Conservation (phyloP, 176 grass and related monocot species). For the Tillandsia leiboldiana region DNA sequence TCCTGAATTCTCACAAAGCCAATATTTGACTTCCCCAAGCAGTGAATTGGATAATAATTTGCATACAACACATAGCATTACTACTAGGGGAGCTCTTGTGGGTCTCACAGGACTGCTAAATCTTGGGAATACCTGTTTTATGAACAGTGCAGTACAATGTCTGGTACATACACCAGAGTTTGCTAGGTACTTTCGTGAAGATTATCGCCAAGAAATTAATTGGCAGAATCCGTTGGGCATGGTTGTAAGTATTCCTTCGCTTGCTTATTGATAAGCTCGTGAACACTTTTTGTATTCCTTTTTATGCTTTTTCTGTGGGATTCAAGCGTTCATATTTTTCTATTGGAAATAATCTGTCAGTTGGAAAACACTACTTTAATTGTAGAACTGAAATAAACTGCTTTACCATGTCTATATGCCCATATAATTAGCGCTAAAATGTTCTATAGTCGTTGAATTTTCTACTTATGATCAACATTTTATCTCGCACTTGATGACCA, state of each 20-base stretch:
- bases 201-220: conserved; percentile 96
- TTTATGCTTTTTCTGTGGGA: too few species aligned
- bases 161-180: conserved; percentile 97
- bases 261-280: background rate
- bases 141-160: conserved; percentile 98
- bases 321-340: too few species aligned
- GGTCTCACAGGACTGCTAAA: conserved; percentile 90
- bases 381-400: too few species aligned
- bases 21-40: conserved; percentile 40
- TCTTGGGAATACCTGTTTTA: conserved; percentile 98
- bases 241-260: conserved; percentile 62
- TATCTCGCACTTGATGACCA: too few species aligned
- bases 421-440: too few species aligned
- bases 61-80: conserved; percentile 43
- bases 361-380: too few species aligned
- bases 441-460: too few species aligned
- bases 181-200: conserved; percentile 92
- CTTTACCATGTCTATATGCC: too few species aligned
- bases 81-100: conserved; percentile 41
- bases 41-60: conserved; percentile 47
- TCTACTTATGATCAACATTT: too few species aligned
- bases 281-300: too few species aligned
- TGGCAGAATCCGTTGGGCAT: conserved; percentile 92
- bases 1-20: conserved; percentile 42
- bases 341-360: too few species aligned